Conservation (phyloP, 2,329 filamentous ascomycete species). For the Aspergillus sp. region DNA sequence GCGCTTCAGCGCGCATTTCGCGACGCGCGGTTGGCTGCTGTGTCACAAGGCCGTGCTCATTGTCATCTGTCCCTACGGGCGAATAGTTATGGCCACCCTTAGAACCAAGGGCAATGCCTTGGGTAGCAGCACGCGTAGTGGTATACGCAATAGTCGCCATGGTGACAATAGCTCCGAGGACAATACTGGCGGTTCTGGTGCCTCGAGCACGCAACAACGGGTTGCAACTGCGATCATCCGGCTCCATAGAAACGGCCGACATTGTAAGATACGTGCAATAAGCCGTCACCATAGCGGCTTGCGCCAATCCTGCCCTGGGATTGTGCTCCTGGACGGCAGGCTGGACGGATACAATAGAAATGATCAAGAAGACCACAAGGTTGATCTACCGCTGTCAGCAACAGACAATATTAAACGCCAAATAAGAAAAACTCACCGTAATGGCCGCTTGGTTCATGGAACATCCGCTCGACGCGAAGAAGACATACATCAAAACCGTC, state of each 20-base stretch:
- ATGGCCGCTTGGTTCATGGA: slow-evolving; percentile 96
- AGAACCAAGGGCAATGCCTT: slow-evolving; percentile 54
- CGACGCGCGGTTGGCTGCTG: slow-evolving; percentile 71
- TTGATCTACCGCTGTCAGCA: slow-evolving; percentile 50
- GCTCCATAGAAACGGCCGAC: slow-evolving; percentile 97
- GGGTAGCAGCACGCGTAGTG: slow-evolving; percentile 89
- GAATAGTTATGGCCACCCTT: slow-evolving; percentile 46
- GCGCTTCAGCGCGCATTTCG: slow-evolving; percentile 85
- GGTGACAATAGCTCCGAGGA: slow-evolving; percentile 88
- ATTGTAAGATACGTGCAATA: slow-evolving; percentile 99
- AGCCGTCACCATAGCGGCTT: slow-evolving; percentile 91
- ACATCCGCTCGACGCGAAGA: slow-evolving; percentile 75
- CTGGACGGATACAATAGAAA: slow-evolving; percentile 80
- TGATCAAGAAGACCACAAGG: slow-evolving; percentile 67
- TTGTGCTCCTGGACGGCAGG: slow-evolving; percentile 85
- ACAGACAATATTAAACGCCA: slow-evolving; percentile 1
- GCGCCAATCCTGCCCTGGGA: slow-evolving; percentile 86
- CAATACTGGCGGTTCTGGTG: slow-evolving; percentile 78
- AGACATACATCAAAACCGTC: slow-evolving; percentile 95
- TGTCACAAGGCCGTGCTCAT: slow-evolving; percentile 77
- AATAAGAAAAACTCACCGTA: slow-evolving; percentile 43
- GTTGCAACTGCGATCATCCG: slow-evolving; percentile 89
- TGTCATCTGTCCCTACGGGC: slow-evolving; percentile 57
- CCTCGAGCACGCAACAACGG: slow-evolving; percentile 75
- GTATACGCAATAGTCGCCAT: slow-evolving; percentile 97